Evolutionary conservation across 106 monocot genomes (phyloP).

Genomic region (Acorus gramineus): DNA sequence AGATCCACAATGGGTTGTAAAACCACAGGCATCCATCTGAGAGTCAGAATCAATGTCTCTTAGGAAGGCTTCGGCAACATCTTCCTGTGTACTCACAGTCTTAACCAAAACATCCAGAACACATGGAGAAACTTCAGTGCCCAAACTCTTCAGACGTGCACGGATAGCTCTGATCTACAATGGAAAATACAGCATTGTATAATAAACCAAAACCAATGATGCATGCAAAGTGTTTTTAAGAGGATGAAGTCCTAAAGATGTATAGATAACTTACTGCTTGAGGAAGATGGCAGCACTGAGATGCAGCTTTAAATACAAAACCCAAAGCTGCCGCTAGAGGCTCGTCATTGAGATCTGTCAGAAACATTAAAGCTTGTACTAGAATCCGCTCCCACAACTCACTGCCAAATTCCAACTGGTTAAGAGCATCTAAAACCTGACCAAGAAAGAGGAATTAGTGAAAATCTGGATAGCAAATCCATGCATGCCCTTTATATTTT

Average conservation of each 20-base stretch:
- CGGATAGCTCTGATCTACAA: slow-evolving; percentile 75
- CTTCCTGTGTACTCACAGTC: slow-evolving; percentile 40
- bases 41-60: slow-evolving; percentile 75
- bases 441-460: not conserved
- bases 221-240: not conserved
- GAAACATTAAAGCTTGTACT: slow-evolving; percentile 53
- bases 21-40: slow-evolving; percentile 46
- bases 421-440: slow-evolving; percentile 74
- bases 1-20: slow-evolving; percentile 20
- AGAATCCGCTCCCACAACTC: slow-evolving; percentile 69
- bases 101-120: slow-evolving; percentile 66
- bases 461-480: not conserved
- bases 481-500: not conserved
- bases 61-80: slow-evolving; percentile 65
- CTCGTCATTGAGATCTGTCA: slow-evolving; percentile 73
- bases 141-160: slow-evolving; percentile 66
- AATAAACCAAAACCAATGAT: slow-evolving; percentile 1
- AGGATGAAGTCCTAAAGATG: not conserved
- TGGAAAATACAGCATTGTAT: not conserved
- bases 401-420: slow-evolving; percentile 61
- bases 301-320: slow-evolving; percentile 73
- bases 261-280: slow-evolving; percentile 49
- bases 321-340: slow-evolving; percentile 48
- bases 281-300: slow-evolving; percentile 68
- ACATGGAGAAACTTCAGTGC: slow-evolving; percentile 52